Evolutionary conservation across 495 filamentous ascomycete species (phyloP), one percentile per base, ranked within the genome.

Genomic region (Trichocladium uniseriatum): DNA sequence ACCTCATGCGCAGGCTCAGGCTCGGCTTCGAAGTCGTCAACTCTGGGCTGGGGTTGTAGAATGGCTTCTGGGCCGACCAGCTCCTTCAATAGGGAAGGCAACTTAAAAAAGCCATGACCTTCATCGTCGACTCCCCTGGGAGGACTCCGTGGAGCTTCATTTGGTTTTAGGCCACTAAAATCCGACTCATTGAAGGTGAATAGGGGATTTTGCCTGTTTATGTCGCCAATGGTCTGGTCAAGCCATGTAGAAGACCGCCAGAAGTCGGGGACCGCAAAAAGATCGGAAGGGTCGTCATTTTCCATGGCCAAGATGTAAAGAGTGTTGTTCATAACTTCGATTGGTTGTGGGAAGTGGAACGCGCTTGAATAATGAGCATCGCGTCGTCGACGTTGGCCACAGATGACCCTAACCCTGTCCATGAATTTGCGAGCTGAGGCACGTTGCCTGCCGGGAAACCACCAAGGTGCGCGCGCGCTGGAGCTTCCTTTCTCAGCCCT

Each of bases 201-300:
- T 10, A 67, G 54, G 22, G 60, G 56, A 42, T 57, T 56, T 14
- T 41, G 45, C n/a, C 15, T 20, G 27, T 49, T 48, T 39, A 42
- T 37, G 6, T 52, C 44, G 29, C 34, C n/a, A 28, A 51, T 22
- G 6, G 41, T 1, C 38, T 48, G 36, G 19, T 63, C 59, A n/a
- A 70, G 57, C 61, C 62, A 58, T 24, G 56, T 57, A n/a, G 69
- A 67, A 16, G 65, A 61, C 39, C 66, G 69, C 75, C 77, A 83
- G 35, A 87, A 74, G 54, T 83, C 78, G 19, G 83, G 83, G 45
- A 88, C 80, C 11, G 78, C 78, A 60, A 92, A 92, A 1, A 86
- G 78, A 56, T 85, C 69, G 11, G 73, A 71, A 22, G 55, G 51
- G 39, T 79, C 70, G 28, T 69, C 61, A 42, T 64, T 58, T 24